phyloP scores from a whole-genome alignment of 1,284 basidiomycete genomes.

The Leccinum pachyderme region DNA sequence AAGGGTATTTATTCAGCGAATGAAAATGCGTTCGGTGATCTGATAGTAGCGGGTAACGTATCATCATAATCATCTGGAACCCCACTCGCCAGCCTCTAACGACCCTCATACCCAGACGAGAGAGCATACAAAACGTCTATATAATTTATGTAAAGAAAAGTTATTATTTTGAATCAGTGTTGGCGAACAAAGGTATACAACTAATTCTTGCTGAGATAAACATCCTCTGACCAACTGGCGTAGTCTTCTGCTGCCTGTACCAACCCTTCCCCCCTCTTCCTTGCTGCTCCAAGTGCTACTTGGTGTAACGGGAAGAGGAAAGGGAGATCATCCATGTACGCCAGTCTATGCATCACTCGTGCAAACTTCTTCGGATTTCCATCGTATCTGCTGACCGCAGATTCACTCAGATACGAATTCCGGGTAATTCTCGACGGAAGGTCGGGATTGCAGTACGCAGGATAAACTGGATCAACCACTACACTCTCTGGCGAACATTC shows the following conservation, averaged over 20 bases:
- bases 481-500: slow-evolving; percentile 12
- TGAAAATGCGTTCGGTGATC: no score
- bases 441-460: not conserved
- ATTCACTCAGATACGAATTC: not conserved
- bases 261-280: slow-evolving; percentile 22
- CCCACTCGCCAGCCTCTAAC: no score
- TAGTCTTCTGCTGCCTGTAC: slow-evolving; percentile 27
- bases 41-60: no score
- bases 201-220: slow-evolving; percentile 15
- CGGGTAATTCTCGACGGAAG: not conserved
- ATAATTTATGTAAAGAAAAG: no score
- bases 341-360: no score
- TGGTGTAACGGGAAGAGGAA: slow-evolving; percentile 28
- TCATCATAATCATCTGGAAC: no score
- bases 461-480: slow-evolving; percentile 15
- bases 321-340: slow-evolving; percentile 28
- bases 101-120: no score
- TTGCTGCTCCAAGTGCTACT: slow-evolving; percentile 26
- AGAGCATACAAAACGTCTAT: no score
- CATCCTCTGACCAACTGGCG: slow-evolving; percentile 30
- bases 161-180: no score
- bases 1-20: slow-evolving; percentile 1
- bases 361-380: no score
- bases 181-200: not conserved
- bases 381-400: slow-evolving; percentile 1